These are phyloP conservation scores for Ophiostoma piceae DNA, from an alignment of 2,329 filamentous ascomycete species.

Conservation along the genomic window DNA sequence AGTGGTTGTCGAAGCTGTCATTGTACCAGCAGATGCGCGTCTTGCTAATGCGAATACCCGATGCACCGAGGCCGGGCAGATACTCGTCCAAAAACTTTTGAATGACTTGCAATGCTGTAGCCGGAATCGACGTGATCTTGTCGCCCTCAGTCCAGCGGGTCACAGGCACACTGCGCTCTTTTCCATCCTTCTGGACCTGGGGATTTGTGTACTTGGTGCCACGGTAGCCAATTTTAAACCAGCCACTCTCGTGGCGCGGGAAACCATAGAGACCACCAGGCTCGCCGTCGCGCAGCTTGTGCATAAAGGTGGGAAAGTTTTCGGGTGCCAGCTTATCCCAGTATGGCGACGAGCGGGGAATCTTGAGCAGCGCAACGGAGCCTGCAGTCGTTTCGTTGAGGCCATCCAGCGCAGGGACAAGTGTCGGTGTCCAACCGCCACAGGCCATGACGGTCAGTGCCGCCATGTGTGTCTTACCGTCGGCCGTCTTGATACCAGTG, in stretches of 20 bases:
- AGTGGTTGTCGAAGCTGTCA: constrained; percentile 35
- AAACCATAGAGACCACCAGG: constrained; percentile 32
- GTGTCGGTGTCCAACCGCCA: constrained; percentile 42
- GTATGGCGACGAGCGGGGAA: constrained; percentile 37
- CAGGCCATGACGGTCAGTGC: constrained; percentile 38
- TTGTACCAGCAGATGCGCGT: constrained; percentile 37
- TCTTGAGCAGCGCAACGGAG: constrained; percentile 40
- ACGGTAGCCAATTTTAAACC: constrained; percentile 33
- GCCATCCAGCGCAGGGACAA: constrained; percentile 39
- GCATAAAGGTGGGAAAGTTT: constrained; percentile 35
- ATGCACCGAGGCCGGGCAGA: constrained; percentile 39
- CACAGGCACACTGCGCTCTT: constrained; percentile 37
- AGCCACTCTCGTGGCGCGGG: constrained; percentile 27
- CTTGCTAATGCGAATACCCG: constrained; percentile 36
- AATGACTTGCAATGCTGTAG: constrained; percentile 21
- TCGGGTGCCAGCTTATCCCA: constrained; percentile 40
- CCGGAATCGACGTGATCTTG: constrained; percentile 26
- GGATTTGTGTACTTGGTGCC: constrained; percentile 40
- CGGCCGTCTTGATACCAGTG: constrained; percentile 38
- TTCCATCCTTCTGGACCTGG: constrained; percentile 33
- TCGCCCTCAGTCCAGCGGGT: constrained; percentile 35
- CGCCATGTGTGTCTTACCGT: constrained; percentile 35
- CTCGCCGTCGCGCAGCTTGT: constrained; percentile 26
- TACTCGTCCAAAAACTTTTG: constrained; percentile 36
- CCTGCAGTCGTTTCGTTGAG: constrained; percentile 47